phyloP scores from a whole-genome alignment of 2,329 filamentous ascomycete species.

The Fusarium phyllophilum region DNA sequence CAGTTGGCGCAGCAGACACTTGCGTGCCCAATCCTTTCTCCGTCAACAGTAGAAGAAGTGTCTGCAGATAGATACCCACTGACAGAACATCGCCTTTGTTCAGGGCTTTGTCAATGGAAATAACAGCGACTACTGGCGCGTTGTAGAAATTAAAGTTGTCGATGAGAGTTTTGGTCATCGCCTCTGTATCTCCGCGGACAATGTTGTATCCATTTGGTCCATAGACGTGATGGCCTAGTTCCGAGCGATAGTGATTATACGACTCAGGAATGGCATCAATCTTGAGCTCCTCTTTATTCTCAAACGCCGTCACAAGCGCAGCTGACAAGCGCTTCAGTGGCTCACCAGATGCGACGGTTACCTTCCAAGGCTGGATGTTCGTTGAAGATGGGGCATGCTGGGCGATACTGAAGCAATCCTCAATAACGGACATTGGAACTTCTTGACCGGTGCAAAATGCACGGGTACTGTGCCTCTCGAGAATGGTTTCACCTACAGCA shows the following conservation, averaged over 20 bases:
- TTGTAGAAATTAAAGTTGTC: constrained; percentile 35
- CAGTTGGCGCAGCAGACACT: constrained; percentile 7
- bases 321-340: background rate
- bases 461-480: constrained; percentile 8
- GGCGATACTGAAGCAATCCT: constrained; percentile 18
- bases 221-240: constrained; percentile 26
- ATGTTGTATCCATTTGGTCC: constrained; percentile 29
- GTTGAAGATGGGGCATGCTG: constrained; percentile 22
- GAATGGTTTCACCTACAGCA: background rate
- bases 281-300: background rate
- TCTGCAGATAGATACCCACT: constrained; percentile 30
- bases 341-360: constrained; percentile 5
- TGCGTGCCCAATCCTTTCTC: constrained; percentile 27
- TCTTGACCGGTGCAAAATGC: constrained; percentile 8
- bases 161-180: constrained; percentile 6
- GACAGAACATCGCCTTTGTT: constrained; percentile 16
- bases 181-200: constrained; percentile 3
- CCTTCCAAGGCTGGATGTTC: constrained; percentile 21
- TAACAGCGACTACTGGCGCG: constrained; percentile 19
- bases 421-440: background rate
- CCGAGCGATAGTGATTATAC: constrained; percentile 16
- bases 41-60: constrained; percentile 19
- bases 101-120: constrained; percentile 14
- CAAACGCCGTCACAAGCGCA: background rate
- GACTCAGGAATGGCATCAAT: constrained; percentile 5